Percentiles rank a stretch among this genome's conserved stretches.
phyloP scores from a whole-genome alignment of 208 protist genomes.

The Leptomonas seymouri region DNA sequence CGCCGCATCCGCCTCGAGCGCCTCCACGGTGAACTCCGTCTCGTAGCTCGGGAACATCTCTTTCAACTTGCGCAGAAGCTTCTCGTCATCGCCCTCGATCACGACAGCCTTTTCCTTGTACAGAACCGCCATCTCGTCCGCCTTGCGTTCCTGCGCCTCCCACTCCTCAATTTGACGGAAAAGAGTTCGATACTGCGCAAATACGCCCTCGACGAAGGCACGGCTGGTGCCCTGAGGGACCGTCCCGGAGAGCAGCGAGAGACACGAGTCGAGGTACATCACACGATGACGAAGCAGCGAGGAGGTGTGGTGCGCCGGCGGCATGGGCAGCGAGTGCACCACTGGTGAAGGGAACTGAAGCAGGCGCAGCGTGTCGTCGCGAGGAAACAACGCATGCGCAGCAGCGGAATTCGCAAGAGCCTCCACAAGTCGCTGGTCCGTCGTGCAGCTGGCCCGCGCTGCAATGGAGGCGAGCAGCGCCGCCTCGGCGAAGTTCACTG shows the following conservation, averaged over 20 bases:
- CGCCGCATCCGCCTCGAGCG: slow-evolving; percentile 37
- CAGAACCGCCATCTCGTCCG: slow-evolving; percentile 86
- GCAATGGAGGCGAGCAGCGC: slow-evolving; percentile 75
- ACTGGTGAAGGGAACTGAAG: slow-evolving; percentile 60
- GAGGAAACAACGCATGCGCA: slow-evolving; percentile 42
- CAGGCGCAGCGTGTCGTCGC: slow-evolving; percentile 53
- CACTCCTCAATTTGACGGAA: slow-evolving; percentile 71
- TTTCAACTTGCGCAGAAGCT: slow-evolving; percentile 82
- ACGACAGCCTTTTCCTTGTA: slow-evolving; percentile 90
- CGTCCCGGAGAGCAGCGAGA: slow-evolving; percentile 55
- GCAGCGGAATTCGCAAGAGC: slow-evolving; percentile 7
- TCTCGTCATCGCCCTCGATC: slow-evolving; percentile 94
- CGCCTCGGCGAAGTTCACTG: slow-evolving; percentile 78
- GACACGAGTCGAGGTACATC: slow-evolving; percentile 78
- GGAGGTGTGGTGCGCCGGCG: slow-evolving; percentile 17
- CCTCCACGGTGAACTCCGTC: slow-evolving; percentile 79
- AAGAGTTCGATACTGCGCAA: slow-evolving; percentile 67
- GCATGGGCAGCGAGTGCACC: slow-evolving; percentile 42
- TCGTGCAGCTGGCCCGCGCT: slow-evolving; percentile 49
- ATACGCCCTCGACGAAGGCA: slow-evolving; percentile 68
- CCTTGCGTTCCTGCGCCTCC: slow-evolving; percentile 74
- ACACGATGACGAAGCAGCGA: slow-evolving; percentile 58
- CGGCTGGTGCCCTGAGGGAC: slow-evolving; percentile 53
- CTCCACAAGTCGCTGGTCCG: slow-evolving; percentile 9
- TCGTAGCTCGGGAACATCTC: slow-evolving; percentile 95